Percentiles rank a stretch among this genome's conserved stretches.
These are phyloP conservation scores for Gossypium anomalum DNA, from an alignment of 345 rosid genomes.

Conservation along the genomic window DNA sequence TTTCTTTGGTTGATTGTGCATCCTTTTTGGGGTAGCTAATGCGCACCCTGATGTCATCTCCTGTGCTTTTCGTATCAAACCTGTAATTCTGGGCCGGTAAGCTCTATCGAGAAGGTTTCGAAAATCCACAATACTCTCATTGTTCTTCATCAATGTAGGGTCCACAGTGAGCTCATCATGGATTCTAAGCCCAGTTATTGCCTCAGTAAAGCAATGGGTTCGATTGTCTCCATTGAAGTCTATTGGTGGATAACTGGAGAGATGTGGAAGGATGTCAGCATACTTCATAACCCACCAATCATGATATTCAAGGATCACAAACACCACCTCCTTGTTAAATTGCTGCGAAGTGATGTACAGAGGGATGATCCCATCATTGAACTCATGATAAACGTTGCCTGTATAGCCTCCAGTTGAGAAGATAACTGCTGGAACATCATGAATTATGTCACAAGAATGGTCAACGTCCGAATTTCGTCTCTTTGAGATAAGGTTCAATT, in stretches of 20 bases:
- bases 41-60: too few species aligned
- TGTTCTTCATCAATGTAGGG: constrained; percentile 33
- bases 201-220: constrained; percentile 66
- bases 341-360: constrained; percentile 61
- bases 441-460: constrained; percentile 44
- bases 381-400: constrained; percentile 66
- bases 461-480: constrained; percentile 3
- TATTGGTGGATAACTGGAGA: constrained; percentile 43
- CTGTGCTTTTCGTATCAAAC: constrained; percentile 26
- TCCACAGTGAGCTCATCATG: constrained; percentile 55
- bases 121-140: constrained; percentile 44
- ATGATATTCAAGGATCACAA: constrained; percentile 63
- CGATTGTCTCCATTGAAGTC: constrained; percentile 48
- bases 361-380: constrained; percentile 67
- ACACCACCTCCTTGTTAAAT: constrained; percentile 50
- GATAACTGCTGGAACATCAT: constrained; percentile 52
- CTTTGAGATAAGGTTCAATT: constrained; percentile 38
- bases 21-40: neutral
- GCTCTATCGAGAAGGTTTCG: constrained; percentile 45
- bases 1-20: constrained; percentile 16
- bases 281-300: constrained; percentile 66
- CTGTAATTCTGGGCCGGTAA: constrained; percentile 42
- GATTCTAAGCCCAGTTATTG: constrained; percentile 53
- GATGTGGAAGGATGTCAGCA: constrained; percentile 41
- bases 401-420: constrained; percentile 74